Conservation (phyloP, 2,329 filamentous ascomycete genomes). For the Diaporthe sp. region DNA sequence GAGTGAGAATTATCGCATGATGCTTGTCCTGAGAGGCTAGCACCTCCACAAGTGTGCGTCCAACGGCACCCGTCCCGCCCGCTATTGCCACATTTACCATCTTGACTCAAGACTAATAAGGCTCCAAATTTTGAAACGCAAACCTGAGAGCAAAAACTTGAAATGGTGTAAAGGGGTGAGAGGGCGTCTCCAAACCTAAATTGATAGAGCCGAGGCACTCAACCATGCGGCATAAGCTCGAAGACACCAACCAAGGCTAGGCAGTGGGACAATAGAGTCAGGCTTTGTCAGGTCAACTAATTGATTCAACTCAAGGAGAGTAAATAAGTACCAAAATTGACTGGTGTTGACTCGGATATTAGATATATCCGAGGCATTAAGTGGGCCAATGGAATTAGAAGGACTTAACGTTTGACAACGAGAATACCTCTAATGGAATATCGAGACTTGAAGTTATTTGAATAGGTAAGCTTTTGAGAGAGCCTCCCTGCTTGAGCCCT, state of each 20-base stretch:
- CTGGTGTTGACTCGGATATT: not conserved
- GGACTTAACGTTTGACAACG: not conserved
- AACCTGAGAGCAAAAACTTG: too few relatives aligned
- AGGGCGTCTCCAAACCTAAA: not conserved
- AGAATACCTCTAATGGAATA: too few relatives aligned
- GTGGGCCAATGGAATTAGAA: not conserved
- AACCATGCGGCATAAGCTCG: not conserved
- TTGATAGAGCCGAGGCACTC: not conserved
- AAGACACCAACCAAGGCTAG: not conserved
- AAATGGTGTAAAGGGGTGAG: not conserved
- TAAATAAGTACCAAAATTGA: not conserved
- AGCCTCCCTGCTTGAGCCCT: too few relatives aligned
- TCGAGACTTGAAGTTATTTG: too few relatives aligned
- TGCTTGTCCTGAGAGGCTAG: not conserved
- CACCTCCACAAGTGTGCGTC: not conserved
- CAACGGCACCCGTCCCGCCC: slow-evolving; percentile 3
- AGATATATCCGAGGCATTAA: not conserved
- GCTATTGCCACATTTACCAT: slow-evolving; percentile 15
- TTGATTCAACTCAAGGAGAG: not conserved
- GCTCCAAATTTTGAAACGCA: not conserved
- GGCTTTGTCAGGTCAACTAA: not conserved
- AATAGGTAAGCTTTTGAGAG: too few relatives aligned
- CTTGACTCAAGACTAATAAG: not conserved
- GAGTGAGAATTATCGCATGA: not conserved
- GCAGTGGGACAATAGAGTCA: not conserved